A percentile compares a stretch with the other conserved stretches of the same genome.
Conservation (phyloP, 352 stramenopile genomes). For the Aphanomyces invadans region DNA sequence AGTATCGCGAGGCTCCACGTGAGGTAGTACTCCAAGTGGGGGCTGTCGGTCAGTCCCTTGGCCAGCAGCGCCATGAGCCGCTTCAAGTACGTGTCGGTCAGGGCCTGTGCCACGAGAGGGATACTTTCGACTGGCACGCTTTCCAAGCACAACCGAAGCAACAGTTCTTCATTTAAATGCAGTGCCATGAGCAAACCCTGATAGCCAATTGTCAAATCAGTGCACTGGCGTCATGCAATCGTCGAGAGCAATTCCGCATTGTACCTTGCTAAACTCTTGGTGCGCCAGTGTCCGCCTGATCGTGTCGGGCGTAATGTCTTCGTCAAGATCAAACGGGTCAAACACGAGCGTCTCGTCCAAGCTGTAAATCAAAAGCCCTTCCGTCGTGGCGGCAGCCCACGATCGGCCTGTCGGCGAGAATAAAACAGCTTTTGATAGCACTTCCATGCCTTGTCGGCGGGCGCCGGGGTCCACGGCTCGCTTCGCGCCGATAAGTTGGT, state of each 20-base stretch:
- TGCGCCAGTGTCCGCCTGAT: slow-evolving; percentile 83
- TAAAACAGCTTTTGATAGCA: slow-evolving; percentile 86
- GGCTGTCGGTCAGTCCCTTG: slow-evolving; percentile 87
- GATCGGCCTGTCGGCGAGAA: slow-evolving; percentile 97
- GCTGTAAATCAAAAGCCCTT: slow-evolving; percentile 97
- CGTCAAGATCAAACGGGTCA: slow-evolving; percentile 97
- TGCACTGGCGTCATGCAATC: too few species aligned
- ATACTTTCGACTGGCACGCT: slow-evolving; percentile 86
- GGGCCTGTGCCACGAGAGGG: slow-evolving; percentile 80
- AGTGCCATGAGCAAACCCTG: slow-evolving; percentile 93
- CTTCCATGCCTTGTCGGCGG: slow-evolving; percentile 76
- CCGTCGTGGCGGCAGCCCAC: slow-evolving; percentile 94
- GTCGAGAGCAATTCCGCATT: not conserved
- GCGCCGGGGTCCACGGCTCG: slow-evolving; percentile 90
- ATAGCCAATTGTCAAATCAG: too few species aligned
- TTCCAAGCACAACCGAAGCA: slow-evolving; percentile 90
- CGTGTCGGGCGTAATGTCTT: slow-evolving; percentile 93
- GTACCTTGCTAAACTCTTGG: slow-evolving; percentile 79
- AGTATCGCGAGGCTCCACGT: slow-evolving; percentile 93
- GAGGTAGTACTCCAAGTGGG: slow-evolving; percentile 97
- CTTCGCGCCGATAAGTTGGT: slow-evolving; percentile 67
- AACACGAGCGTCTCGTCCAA: slow-evolving; percentile 96
- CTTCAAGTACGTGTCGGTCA: slow-evolving; percentile 89
- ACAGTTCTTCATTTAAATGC: slow-evolving; percentile 93
- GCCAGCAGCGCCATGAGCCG: slow-evolving; percentile 89